Evolutionary conservation across 768 basidiomycete genomes (phyloP), one percentile per base, ranked within the genome.

Genomic region (Udeniomyces megalosporus): DNA sequence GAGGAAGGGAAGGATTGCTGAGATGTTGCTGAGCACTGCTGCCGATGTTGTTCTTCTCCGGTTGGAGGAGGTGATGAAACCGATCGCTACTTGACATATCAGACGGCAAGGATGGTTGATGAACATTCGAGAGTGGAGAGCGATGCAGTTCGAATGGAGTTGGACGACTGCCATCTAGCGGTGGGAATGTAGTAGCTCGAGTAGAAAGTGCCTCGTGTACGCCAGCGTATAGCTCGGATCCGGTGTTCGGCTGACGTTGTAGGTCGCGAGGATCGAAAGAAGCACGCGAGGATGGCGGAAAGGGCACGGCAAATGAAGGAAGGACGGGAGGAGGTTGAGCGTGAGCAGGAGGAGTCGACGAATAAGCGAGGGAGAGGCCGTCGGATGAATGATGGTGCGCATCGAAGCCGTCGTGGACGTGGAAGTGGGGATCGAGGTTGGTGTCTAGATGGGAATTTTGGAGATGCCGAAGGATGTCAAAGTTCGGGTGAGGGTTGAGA

Each of bases 91-190:
- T n/a, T n/a, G n/a, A n/a, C n/a, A n/a, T n/a, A n/a, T n/a, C n/a
- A n/a, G n/a, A n/a, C n/a, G n/a, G n/a, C n/a, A n/a, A n/a, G 45
- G 50, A 20, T 50, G 60, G 29, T 53, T 60, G 51, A 52, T 51
- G 20, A 55, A 55, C 3, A 38, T 38, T 55, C n/a, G n/a, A n/a
- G n/a, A n/a, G n/a, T n/a, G n/a, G 44, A 55, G 34, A 55, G 32
- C 10, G 53, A 55, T n/a, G n/a, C 35, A 55, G 53, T 35, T 38
- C 53, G 34, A 55, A 55, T 22, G 35, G 35, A n/a, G 53, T 42
- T 42, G 38, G 17, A 8, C 17, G 38, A 17, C 38, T 42, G 17
- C 38, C 38, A 42, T 42, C 38, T 8, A 42, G 38, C 10, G 38
- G 38, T 42, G 38, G 38, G 38, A 42, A 42, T 8, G 10, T 42